Percentiles rank a stretch among this genome's conserved stretches.
These are phyloP conservation scores for Yarrowia sp. DNA, from an alignment of 805 yeast genomes.

Conservation along the genomic window DNA sequence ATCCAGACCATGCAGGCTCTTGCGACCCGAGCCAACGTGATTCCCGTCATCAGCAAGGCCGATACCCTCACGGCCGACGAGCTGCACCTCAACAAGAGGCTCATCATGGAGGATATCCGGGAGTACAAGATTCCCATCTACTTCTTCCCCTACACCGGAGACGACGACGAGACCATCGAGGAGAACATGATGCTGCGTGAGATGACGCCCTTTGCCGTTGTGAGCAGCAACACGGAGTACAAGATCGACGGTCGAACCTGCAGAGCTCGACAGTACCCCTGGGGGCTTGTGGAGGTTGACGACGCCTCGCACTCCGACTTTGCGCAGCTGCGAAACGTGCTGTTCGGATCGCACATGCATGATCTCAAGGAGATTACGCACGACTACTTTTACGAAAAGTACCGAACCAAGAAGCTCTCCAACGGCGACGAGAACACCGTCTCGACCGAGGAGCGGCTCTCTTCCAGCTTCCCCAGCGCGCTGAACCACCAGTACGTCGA, in stretches of 20 bases:
- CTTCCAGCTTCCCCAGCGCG: constrained; percentile 28
- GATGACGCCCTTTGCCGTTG: constrained; percentile 61
- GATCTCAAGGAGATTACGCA: constrained; percentile 69
- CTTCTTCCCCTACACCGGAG: constrained; percentile 55
- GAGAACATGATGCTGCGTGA: constrained; percentile 45
- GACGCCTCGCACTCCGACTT: constrained; percentile 43
- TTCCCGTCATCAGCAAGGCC: constrained; percentile 82
- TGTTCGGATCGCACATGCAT: constrained; percentile 69
- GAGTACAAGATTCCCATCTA: constrained; percentile 68
- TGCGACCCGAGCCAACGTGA: constrained; percentile 75
- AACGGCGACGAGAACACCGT: constrained; percentile 28
- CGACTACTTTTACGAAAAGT: constrained; percentile 51
- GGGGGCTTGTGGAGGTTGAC: constrained; percentile 60
- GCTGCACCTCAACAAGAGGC: constrained; percentile 65
- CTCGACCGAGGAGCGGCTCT: constrained; percentile 24
- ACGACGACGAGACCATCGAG: constrained; percentile 40
- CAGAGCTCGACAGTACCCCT: constrained; percentile 59
- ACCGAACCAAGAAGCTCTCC: constrained; percentile 69
- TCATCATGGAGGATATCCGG: constrained; percentile 74
- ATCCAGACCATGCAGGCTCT: constrained; percentile 73
- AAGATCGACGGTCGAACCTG: constrained; percentile 41
- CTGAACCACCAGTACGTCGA: constrained; percentile 29
- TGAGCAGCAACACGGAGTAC: constrained; percentile 48
- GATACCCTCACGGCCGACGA: constrained; percentile 83
- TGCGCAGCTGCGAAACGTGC: constrained; percentile 56